These are phyloP conservation scores for Alternaria gansuensis DNA, from an alignment of 2,329 filamentous ascomycete genomes.

Conservation along the genomic window DNA sequence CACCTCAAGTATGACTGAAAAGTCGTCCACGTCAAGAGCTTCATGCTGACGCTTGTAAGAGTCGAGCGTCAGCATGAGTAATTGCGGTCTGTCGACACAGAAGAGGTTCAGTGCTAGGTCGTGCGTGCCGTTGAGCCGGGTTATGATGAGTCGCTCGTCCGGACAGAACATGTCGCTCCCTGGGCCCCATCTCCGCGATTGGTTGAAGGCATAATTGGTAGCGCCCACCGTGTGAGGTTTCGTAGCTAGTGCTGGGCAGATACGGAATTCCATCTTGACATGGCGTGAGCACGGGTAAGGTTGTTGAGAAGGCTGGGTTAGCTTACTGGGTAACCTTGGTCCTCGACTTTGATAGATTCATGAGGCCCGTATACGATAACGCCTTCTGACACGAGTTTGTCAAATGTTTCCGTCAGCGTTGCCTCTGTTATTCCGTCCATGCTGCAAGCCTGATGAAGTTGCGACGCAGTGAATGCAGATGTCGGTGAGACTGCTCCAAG, in stretches of 20 bases:
- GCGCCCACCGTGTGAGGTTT: conserved; percentile 45
- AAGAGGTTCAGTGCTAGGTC: conserved; percentile 61
- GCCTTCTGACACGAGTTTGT: conserved; percentile 37
- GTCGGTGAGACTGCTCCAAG: conserved; percentile 17
- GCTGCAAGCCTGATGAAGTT: neutral
- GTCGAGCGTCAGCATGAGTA: conserved; percentile 59
- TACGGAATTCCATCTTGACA: conserved; percentile 45
- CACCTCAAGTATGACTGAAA: conserved; percentile 52
- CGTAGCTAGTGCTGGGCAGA: conserved; percentile 41
- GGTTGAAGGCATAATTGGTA: conserved; percentile 27
- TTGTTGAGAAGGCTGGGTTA: neutral
- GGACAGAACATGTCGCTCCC: conserved; percentile 56
- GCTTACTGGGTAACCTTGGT: conserved; percentile 42
- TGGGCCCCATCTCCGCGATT: conserved; percentile 42
- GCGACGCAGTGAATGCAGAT: conserved; percentile 2
- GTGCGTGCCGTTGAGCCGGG: conserved; percentile 55
- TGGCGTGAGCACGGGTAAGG: conserved; percentile 7
- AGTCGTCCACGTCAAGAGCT: conserved; percentile 53
- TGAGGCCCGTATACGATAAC: conserved; percentile 40
- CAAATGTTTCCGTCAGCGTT: conserved; percentile 32
- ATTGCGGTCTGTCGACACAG: conserved; percentile 59
- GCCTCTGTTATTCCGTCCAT: conserved; percentile 29
- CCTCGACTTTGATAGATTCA: conserved; percentile 29
- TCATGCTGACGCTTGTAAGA: conserved; percentile 60
- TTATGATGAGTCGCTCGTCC: conserved; percentile 56